A percentile compares a stretch with the other conserved stretches of the same genome.
Conservation (phyloP, 2,329 filamentous ascomycete species). For the Claviceps digitariae region DNA sequence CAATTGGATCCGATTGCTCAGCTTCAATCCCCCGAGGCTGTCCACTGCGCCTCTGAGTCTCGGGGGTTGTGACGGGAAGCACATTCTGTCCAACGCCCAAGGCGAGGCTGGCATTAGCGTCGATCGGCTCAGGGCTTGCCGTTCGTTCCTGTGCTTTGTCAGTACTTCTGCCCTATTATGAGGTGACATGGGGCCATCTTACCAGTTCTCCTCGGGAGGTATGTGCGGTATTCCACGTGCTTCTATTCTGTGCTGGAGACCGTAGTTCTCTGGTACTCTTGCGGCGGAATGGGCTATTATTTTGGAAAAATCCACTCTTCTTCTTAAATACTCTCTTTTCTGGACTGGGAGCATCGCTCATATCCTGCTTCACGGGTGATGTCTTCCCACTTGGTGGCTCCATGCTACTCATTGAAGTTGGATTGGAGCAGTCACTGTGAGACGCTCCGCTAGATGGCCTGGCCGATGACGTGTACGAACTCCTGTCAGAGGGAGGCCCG, state of each 20-base stretch:
- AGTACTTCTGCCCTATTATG: background rate
- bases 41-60: slow-evolving; percentile 32
- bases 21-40: slow-evolving; percentile 22
- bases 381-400: slow-evolving; percentile 62
- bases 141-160: slow-evolving; percentile 25
- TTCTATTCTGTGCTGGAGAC: slow-evolving; percentile 30
- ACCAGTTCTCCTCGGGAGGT: slow-evolving; percentile 8
- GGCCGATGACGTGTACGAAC: slow-evolving; percentile 39
- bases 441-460: slow-evolving; percentile 77
- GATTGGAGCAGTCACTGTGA: slow-evolving; percentile 80
- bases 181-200: background rate
- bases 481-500: slow-evolving; percentile 45
- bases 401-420: slow-evolving; percentile 76
- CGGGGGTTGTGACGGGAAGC: slow-evolving; percentile 76
- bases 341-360: slow-evolving; percentile 32
- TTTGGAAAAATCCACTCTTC: slow-evolving; percentile 83
- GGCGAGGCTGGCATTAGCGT: slow-evolving; percentile 83
- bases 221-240: slow-evolving; percentile 42
- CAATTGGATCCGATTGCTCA: slow-evolving; percentile 75
- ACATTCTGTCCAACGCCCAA: slow-evolving; percentile 94
- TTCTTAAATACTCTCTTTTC: slow-evolving; percentile 57
- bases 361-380: slow-evolving; percentile 58
- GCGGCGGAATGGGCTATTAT: slow-evolving; percentile 79
- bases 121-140: slow-evolving; percentile 69
- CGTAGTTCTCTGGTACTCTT: slow-evolving; percentile 71